Evolutionary conservation across 176 grass and related monocot genomes (phyloP).

Genomic region (Rhipidocladum racemiflorum): DNA sequence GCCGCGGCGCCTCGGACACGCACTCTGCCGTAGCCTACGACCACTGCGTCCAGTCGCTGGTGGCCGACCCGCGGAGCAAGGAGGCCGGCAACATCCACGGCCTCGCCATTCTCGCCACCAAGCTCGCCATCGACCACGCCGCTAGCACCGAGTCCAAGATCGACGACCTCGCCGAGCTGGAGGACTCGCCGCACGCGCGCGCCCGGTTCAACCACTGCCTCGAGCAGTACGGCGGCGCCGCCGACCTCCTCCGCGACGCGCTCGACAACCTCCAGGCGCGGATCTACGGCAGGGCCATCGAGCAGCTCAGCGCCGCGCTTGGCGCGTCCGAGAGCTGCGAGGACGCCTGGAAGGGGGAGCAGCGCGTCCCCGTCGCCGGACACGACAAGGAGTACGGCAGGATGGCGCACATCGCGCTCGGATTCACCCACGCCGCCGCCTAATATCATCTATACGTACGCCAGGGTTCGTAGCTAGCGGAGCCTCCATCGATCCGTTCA

Average conservation of each 20-base stretch:
- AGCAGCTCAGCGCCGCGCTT: conserved; percentile 41
- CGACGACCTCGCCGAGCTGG: conserved; percentile 38
- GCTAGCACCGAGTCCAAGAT: conserved; percentile 51
- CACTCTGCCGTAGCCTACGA: conserved; percentile 42
- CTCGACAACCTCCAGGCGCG: conserved; percentile 49
- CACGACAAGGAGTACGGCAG: conserved; percentile 60
- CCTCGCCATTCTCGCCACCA: conserved; percentile 36
- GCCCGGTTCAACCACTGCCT: conserved; percentile 46
- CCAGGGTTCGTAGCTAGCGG: neutral
- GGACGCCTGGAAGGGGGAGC: conserved; percentile 35
- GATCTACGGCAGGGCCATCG: conserved; percentile 45
- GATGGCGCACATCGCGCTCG: conserved; percentile 52
- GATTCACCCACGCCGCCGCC: conserved; percentile 45
- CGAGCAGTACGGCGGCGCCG: conserved; percentile 49
- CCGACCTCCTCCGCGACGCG: conserved; percentile 54
- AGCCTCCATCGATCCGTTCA: neutral
- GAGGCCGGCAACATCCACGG: conserved; percentile 29
- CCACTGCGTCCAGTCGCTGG: conserved; percentile 45
- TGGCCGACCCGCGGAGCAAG: conserved; percentile 8
- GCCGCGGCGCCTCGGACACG: conserved; percentile 38
- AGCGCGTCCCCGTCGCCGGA: conserved; percentile 11
- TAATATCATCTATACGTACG: neutral
- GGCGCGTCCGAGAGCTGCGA: conserved; percentile 56
- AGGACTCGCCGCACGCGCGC: neutral
- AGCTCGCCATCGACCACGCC: conserved; percentile 53